Evolutionary conservation across 1,284 basidiomycete species (phyloP).

Genomic region (Microbotryum saponariae): DNA sequence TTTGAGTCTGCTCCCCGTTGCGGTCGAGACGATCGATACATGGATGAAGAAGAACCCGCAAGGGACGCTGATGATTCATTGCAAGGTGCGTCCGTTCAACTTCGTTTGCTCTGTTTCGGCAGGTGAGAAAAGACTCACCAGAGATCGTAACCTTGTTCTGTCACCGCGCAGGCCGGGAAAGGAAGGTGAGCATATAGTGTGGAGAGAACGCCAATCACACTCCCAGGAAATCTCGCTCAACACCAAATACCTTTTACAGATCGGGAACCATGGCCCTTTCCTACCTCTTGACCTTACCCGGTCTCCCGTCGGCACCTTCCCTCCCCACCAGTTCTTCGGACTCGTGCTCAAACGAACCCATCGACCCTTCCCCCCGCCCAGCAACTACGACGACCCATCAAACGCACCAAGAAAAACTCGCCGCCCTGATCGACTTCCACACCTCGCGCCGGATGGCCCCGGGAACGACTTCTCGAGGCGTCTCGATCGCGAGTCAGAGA

Average conservation of each 20-base stretch:
- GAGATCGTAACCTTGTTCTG: not conserved
- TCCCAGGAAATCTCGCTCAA: not conserved
- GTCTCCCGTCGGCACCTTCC: conserved; percentile 6
- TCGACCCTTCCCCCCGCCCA: not conserved
- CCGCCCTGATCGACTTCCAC: conserved; percentile 17
- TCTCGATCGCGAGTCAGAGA: conserved; percentile 23
- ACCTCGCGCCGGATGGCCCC: conserved; percentile 23
- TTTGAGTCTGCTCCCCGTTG: conserved; percentile 65
- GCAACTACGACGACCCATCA: not conserved
- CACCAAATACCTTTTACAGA: not conserved
- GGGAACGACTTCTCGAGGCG: conserved; percentile 6
- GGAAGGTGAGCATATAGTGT: conserved; percentile 6
- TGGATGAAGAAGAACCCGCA: conserved; percentile 65
- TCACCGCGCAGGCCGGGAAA: conserved; percentile 24
- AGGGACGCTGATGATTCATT: conserved; percentile 74
- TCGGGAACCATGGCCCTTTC: not conserved
- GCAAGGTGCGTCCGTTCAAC: conserved; percentile 48
- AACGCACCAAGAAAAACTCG: conserved; percentile 11
- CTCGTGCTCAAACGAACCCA: not conserved
- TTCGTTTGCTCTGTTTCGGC: not conserved
- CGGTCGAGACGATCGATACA: conserved; percentile 65
- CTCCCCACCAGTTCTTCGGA: not conserved
- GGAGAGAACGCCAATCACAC: no score
- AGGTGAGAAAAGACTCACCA: not conserved
- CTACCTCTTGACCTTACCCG: conserved; percentile 19